Evolutionary conservation across 2,329 filamentous ascomycete genomes (phyloP), one percentile per base, ranked within the genome.

Genomic region (Calonectria pseudoturangicola): DNA sequence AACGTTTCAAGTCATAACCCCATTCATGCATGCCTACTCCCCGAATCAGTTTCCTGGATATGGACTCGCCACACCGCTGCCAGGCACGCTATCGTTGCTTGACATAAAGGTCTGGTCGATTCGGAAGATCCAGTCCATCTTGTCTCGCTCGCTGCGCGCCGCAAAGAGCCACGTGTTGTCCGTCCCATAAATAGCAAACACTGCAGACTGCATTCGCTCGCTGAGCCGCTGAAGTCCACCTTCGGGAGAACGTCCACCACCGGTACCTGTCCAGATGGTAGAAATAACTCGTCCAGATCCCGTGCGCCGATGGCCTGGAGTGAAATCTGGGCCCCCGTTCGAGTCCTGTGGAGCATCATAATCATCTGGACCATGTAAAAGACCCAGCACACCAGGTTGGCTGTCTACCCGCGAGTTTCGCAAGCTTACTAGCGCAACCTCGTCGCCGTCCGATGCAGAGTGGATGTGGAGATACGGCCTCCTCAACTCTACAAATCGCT

Each of bases 91-190:
- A 51, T 85, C 86, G 68, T 83, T 86, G 13, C 84, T 87, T 43
- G 88, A 87, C 79, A 89, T 83, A 77, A 89, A 91, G 65, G 93
- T 94, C 87, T 98, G 94, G 84, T 99, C 97, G 78, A 99, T 95
- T 80, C 94, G 93, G 84, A 97, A 90, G 78, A 99, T 98, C 97
- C 97, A 99, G 83, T 98, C 97, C 78, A 96, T 93, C 88, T 98
- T 98, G 84, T 98, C 96, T 62, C 93, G 90, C 86, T 98, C 96
- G 79, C 92, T 96, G 71, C 95, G 90, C 28, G 95, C 94, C 16
- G 95, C 95, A 83, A 99, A 98, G 48, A 99, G 88, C 90, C 96
- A 99, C 39, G 96, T 98, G 84, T 98, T 98, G 83, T 97, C 94
- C 72, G 93, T 94, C 50, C 95, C 96, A 82, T 98, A 99, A 64